A percentile compares a stretch with the other conserved stretches of the same genome.
These are phyloP conservation scores for Halophytophthora polymorphica DNA, from an alignment of 352 stramenopile species.

Conservation along the genomic window DNA sequence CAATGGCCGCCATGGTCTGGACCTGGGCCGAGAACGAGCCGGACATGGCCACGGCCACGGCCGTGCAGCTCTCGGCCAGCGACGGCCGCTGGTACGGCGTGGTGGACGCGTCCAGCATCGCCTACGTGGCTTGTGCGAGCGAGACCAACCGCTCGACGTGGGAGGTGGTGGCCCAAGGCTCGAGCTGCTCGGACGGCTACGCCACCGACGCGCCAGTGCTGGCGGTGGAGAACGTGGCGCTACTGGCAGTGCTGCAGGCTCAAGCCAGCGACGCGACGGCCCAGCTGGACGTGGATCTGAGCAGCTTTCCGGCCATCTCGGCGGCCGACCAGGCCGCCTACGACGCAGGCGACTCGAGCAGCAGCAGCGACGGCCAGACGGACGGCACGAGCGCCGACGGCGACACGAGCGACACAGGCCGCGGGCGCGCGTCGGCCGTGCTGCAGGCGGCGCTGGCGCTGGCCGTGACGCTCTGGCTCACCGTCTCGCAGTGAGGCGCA, in stretches of 20 bases:
- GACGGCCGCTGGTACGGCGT: constrained; percentile 62
- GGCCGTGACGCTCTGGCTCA: neutral
- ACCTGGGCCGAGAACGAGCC: constrained; percentile 57
- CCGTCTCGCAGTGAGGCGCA: constrained; percentile 5
- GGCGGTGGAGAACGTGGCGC: constrained; percentile 49
- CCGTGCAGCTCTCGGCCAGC: constrained; percentile 39
- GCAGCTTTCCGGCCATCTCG: constrained; percentile 42
- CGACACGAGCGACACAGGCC: constrained; percentile 10
- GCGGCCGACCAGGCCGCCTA: constrained; percentile 40
- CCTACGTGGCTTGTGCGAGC: constrained; percentile 55
- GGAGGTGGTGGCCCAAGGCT: constrained; percentile 45
- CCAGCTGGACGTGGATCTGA: constrained; percentile 48
- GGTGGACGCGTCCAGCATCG: constrained; percentile 32
- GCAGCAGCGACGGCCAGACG: constrained; percentile 21
- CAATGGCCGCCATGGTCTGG: constrained; percentile 60
- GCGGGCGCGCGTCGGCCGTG: neutral
- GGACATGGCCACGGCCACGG: constrained; percentile 23
- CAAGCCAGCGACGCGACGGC: constrained; percentile 29
- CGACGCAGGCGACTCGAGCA: constrained; percentile 22
- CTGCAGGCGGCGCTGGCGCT: constrained; percentile 1
- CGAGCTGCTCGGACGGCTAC: constrained; percentile 40
- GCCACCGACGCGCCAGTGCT: constrained; percentile 28
- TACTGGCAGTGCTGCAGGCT: constrained; percentile 29
- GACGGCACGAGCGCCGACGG: neutral
- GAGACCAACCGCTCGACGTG: constrained; percentile 39